Conservation (phyloP, 2,329 filamentous ascomycete genomes). For the Colletotrichum lupini region DNA sequence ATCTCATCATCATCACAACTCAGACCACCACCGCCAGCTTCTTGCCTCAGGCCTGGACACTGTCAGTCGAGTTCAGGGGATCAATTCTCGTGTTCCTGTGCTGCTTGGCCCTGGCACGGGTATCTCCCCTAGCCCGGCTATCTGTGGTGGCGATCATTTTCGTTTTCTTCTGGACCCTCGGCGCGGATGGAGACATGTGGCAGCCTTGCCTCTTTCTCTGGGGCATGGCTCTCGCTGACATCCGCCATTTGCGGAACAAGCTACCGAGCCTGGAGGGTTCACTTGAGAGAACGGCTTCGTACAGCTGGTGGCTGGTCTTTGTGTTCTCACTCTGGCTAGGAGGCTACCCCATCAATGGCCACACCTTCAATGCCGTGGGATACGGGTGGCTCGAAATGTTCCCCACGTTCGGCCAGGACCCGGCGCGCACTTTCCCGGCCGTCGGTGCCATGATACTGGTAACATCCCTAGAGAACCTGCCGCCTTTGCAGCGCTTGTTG, state of each 20-base stretch:
- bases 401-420: constrained; percentile 4
- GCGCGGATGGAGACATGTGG: not conserved
- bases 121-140: constrained; percentile 55
- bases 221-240: constrained; percentile 19
- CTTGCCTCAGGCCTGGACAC: constrained; percentile 71
- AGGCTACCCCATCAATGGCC: constrained; percentile 5
- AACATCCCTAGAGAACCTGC: constrained; percentile 10
- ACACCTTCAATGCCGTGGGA: constrained; percentile 15
- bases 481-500: constrained; percentile 66
- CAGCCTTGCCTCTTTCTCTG: constrained; percentile 21
- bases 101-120: constrained; percentile 59
- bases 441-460: constrained; percentile 19
- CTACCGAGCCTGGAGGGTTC: not conserved
- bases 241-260: constrained; percentile 13
- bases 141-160: constrained; percentile 52
- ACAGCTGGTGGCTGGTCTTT: not conserved
- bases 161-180: constrained; percentile 48
- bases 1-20: constrained; percentile 59
- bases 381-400: constrained; percentile 30
- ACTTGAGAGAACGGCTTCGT: not conserved
- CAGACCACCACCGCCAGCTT: constrained; percentile 60
- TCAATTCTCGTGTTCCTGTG: constrained; percentile 67
- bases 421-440: not conserved
- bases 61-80: constrained; percentile 69
- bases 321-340: constrained; percentile 16